phyloP scores from a whole-genome alignment of 257 asterid species.

The Paraleonurus japonicus region DNA sequence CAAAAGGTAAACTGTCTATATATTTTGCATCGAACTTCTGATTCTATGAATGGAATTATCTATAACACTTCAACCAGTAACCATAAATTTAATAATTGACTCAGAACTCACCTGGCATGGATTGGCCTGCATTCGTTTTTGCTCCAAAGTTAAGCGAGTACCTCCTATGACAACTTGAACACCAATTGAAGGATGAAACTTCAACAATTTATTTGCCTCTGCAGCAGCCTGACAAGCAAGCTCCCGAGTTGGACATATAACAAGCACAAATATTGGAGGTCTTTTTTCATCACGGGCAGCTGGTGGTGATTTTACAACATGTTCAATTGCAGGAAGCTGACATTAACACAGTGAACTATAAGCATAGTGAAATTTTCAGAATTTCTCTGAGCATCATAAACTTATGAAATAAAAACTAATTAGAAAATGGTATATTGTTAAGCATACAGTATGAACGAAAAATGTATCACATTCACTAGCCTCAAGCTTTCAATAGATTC shows the following conservation, averaged over 20 bases:
- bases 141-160: slow-evolving; percentile 80
- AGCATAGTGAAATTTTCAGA: slow-evolving; percentile 13
- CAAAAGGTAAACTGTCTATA: neutral
- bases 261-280: slow-evolving; percentile 77
- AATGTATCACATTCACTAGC: neutral
- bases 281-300: slow-evolving; percentile 55
- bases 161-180: slow-evolving; percentile 99
- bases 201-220: slow-evolving; percentile 84
- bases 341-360: slow-evolving; percentile 29
- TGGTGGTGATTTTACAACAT: slow-evolving; percentile 59
- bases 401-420: slow-evolving; percentile 5
- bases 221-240: slow-evolving; percentile 96
- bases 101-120: slow-evolving; percentile 70
- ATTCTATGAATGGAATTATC: neutral
- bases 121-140: slow-evolving; percentile 91
- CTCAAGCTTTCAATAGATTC: neutral
- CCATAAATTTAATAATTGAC: neutral
- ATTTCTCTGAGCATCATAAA: slow-evolving; percentile 15
- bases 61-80: neutral
- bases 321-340: slow-evolving; percentile 97
- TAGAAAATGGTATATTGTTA: neutral
- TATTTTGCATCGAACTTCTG: neutral
- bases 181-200: slow-evolving; percentile 88
- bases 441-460: neutral
- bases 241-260: slow-evolving; percentile 94